Conservation (phyloP, 1,139 yeast genomes). For the Pichia inconspicua region DNA sequence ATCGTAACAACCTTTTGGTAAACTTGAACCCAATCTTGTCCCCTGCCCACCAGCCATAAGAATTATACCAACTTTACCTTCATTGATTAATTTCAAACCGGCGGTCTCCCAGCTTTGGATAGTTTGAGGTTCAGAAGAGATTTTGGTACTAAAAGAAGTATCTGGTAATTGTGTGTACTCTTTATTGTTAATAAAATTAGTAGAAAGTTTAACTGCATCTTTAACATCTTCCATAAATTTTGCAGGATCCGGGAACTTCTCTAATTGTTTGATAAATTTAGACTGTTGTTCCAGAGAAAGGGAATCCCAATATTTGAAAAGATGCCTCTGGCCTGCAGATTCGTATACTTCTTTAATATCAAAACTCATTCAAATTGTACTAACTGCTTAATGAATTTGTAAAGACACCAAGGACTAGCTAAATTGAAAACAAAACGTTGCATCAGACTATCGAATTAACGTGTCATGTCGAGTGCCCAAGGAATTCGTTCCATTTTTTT, state of each 20-base stretch:
- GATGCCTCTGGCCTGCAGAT: constrained; percentile 26
- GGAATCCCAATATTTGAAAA: constrained; percentile 36
- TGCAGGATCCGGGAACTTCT: constrained; percentile 36
- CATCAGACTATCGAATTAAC: too few relatives aligned
- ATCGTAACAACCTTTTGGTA: constrained; percentile 91
- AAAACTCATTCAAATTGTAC: neutral
- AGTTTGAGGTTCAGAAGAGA: constrained; percentile 32
- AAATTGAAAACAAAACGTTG: too few relatives aligned
- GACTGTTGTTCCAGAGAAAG: constrained; percentile 30
- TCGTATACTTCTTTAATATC: constrained; percentile 16
- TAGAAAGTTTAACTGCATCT: constrained; percentile 37
- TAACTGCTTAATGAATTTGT: neutral
- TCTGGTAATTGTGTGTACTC: constrained; percentile 45
- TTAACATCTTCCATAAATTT: constrained; percentile 38
- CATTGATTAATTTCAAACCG: constrained; percentile 65
- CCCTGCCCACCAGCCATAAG: constrained; percentile 99
- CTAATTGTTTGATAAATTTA: constrained; percentile 33
- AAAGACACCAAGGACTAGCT: too few relatives aligned
- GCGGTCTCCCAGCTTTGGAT: constrained; percentile 40
- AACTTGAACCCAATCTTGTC: constrained; percentile 79
- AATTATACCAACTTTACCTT: constrained; percentile 76
- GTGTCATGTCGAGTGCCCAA: too few relatives aligned
- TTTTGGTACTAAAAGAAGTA: constrained; percentile 40
- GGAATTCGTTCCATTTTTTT: too few relatives aligned
- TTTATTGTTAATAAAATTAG: constrained; percentile 30